Percentiles rank a stretch among this genome's conserved stretches.
Evolutionary conservation across 2,329 filamentous ascomycete species (phyloP).

Genomic region (Colletotrichum echinochloae): DNA sequence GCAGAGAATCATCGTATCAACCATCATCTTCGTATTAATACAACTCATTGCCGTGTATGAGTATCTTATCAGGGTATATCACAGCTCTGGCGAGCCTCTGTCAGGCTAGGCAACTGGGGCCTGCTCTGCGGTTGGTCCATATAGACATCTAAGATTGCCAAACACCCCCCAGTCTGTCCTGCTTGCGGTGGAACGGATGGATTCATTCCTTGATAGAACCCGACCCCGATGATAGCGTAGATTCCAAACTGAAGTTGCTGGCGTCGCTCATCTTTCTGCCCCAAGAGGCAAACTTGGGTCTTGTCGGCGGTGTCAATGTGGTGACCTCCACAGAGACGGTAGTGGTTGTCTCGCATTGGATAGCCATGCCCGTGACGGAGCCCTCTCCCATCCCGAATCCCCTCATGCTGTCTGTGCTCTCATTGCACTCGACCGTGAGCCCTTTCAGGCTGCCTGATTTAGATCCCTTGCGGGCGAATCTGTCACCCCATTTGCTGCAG

Average conservation of each 20-base stretch:
- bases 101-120: background rate
- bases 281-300: constrained; percentile 8
- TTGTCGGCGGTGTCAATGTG: background rate
- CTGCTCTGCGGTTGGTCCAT: background rate
- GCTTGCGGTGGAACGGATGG: background rate
- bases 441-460: constrained; percentile 15
- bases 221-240: background rate
- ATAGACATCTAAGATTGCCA: constrained; percentile 4
- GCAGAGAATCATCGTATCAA: background rate
- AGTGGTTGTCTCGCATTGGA: constrained; percentile 59
- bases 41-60: background rate
- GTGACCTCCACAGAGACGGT: constrained; percentile 55
- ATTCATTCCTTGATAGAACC: constrained; percentile 1
- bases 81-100: constrained; percentile 6
- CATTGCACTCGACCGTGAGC: constrained; percentile 35
- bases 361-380: constrained; percentile 48
- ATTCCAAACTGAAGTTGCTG: constrained; percentile 3
- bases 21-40: background rate
- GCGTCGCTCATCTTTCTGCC: constrained; percentile 25
- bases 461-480: constrained; percentile 10
- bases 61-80: constrained; percentile 16
- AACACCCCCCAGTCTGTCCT: background rate
- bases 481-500: constrained; percentile 41
- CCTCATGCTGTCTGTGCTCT: constrained; percentile 50
- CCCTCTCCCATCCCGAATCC: constrained; percentile 46